Percentiles rank a stretch among this genome's conserved stretches.
phyloP scores from a whole-genome alignment of 2,329 filamentous ascomycete genomes.

The Dissoconium aciculare region DNA sequence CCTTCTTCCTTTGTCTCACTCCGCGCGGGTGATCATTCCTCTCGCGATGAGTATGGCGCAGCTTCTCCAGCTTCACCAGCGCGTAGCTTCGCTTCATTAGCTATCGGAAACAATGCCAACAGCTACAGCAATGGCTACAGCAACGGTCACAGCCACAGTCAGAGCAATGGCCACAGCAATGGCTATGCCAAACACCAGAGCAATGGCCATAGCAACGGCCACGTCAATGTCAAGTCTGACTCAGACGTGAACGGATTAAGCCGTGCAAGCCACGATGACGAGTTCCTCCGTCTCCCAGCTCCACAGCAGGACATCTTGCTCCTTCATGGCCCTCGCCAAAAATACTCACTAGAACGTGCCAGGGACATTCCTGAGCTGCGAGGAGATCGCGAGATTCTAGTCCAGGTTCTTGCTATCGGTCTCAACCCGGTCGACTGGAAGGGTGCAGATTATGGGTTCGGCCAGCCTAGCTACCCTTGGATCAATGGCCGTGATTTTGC shows the following conservation, averaged over 20 bases:
- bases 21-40: not conserved
- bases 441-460: conserved; percentile 53
- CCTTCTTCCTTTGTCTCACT: not conserved
- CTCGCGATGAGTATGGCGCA: not conserved
- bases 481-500: conserved; percentile 56
- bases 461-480: conserved; percentile 51
- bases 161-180: conserved; percentile 7
- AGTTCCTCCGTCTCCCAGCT: conserved; percentile 19
- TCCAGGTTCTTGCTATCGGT: conserved; percentile 50
- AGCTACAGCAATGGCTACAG: conserved; percentile 1
- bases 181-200: conserved; percentile 1
- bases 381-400: conserved; percentile 40
- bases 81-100: conserved; percentile 1
- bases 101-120: not conserved
- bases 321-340: conserved; percentile 23
- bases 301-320: conserved; percentile 24
- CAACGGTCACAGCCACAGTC: conserved; percentile 2
- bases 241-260: conserved; percentile 10
- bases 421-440: conserved; percentile 69
- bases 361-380: conserved; percentile 20
- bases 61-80: not conserved
- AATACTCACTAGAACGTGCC: conserved; percentile 21
- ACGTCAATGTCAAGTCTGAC: conserved; percentile 6
- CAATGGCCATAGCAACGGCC: conserved; percentile 9
- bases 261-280: conserved; percentile 12